Evolutionary conservation across 306 rosid genomes (phyloP), one percentile per base, ranked within the genome.

Genomic region (Fragaria ananassa): DNA sequence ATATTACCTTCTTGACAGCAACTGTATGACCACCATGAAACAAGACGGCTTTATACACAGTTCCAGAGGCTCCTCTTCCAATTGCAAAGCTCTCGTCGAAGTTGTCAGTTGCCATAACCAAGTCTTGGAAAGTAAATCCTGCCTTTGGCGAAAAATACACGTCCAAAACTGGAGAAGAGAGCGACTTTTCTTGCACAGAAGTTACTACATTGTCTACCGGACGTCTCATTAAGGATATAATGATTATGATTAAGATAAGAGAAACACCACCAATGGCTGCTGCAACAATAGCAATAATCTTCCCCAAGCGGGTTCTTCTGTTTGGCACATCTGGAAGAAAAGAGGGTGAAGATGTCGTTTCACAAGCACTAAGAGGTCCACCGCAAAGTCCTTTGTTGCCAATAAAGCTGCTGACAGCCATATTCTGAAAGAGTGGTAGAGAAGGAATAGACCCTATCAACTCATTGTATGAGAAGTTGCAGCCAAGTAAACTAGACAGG

Each of bases 31-130:
- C 89, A 5, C 89, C 89, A 4, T 83, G 76, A 18, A 74, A 81
- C 93, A 89, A 83, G 67, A 83, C 85, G 6, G 97, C 97, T 83
- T 88, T 93, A 68, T 93, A 93, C 62, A 91, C 98, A 1, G 89
- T 89, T 66, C 97, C 98, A 46, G 95, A 93, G 9, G 92, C 97
- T 79, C 98, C 98, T 64, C 83, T 87, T 46, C 98, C 98, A 31
- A 93, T 76, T 35, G 88, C 84, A 82, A 71, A 89, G 74, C 88
- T 83, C 13, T 93, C 91, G 44, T 91, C 87, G 62, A 93, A 89
- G 49, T 87, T 81, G 37, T 83, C 76, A 3, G 98, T 91, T 45
- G 95, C 91, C 72, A 80, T 86, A 71, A 93, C 86, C 42, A 93
- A 83, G 83, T 93, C 95, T 74, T 88, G 91, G 74, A 88, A 89